Conservation (phyloP, 2,329 filamentous ascomycete genomes). For the Parastagonospora avenae region DNA sequence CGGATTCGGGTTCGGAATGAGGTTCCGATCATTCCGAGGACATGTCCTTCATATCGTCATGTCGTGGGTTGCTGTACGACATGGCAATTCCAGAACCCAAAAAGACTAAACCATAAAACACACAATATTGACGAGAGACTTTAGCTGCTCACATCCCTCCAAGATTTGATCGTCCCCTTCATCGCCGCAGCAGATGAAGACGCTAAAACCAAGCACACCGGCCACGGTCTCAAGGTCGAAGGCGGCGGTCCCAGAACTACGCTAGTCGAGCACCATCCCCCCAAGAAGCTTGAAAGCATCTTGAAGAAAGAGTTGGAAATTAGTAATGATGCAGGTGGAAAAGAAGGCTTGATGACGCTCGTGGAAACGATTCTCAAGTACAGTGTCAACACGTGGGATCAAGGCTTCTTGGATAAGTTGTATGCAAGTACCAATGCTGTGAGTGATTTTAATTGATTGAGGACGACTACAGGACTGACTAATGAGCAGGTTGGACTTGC, state of each 20-base stretch:
- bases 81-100: too few relatives aligned
- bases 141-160: constrained; percentile 56
- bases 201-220: constrained; percentile 60
- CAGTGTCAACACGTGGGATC: constrained; percentile 98
- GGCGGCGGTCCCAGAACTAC: constrained; percentile 56
- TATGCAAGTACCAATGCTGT: constrained; percentile 89
- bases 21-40: constrained; percentile 12
- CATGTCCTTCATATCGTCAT: constrained; percentile 1
- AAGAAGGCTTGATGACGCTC: constrained; percentile 51
- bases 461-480: neutral
- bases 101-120: too few relatives aligned
- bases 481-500: constrained; percentile 71
- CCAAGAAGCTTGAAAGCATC: constrained; percentile 50
- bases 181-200: constrained; percentile 71
- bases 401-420: constrained; percentile 94
- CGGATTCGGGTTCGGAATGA: neutral
- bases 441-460: constrained; percentile 31
- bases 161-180: constrained; percentile 71
- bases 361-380: constrained; percentile 76
- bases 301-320: constrained; percentile 43
- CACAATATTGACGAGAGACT: constrained; percentile 1
- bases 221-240: constrained; percentile 67
- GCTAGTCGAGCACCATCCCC: constrained; percentile 53
- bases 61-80: too few relatives aligned
- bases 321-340: constrained; percentile 47